Percentiles rank a stretch among this genome's conserved stretches.
Conservation (phyloP, 2,329 filamentous ascomycete genomes). For the Nannizziopsis barbatae region DNA sequence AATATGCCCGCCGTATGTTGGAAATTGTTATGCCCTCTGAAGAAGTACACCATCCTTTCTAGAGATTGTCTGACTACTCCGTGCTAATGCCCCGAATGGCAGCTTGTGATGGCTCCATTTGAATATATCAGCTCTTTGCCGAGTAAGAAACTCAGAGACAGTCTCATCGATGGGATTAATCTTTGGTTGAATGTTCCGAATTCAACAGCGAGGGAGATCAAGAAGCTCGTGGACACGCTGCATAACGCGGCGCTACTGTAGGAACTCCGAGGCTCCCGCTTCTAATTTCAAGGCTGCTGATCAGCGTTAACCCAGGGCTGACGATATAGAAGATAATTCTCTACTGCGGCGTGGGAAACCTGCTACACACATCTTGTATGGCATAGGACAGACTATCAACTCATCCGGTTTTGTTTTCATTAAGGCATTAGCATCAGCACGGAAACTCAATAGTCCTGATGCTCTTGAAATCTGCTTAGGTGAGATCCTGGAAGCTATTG, state of each 20-base stretch:
- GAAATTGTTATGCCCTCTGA: no score
- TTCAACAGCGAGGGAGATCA: conserved; percentile 33
- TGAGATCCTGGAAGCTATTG: neutral
- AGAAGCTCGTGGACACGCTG: conserved; percentile 35
- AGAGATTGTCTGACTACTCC: no score
- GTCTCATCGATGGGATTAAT: conserved; percentile 37
- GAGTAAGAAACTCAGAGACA: conserved; percentile 35
- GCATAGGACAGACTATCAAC: conserved; percentile 42
- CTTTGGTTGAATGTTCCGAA: conserved; percentile 35
- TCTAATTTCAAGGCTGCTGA: no score
- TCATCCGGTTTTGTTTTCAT: conserved; percentile 43
- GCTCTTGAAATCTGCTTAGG: neutral
- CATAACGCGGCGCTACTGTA: conserved; percentile 37
- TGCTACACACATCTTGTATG: conserved; percentile 41
- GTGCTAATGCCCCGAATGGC: neutral
- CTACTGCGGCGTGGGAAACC: conserved; percentile 37
- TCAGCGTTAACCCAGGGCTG: conserved; percentile 26
- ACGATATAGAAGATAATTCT: conserved; percentile 42
- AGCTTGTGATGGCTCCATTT: conserved; percentile 14
- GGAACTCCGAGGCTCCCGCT: conserved; percentile 10
- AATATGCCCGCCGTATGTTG: no score
- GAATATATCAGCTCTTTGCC: conserved; percentile 24
- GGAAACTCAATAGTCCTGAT: neutral
- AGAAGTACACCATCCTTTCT: no score
- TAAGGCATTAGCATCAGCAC: conserved; percentile 33